Base-by-base conservation (phyloP, 2,329 filamentous ascomycete genomes). In the Amphichorda felina region DNA sequence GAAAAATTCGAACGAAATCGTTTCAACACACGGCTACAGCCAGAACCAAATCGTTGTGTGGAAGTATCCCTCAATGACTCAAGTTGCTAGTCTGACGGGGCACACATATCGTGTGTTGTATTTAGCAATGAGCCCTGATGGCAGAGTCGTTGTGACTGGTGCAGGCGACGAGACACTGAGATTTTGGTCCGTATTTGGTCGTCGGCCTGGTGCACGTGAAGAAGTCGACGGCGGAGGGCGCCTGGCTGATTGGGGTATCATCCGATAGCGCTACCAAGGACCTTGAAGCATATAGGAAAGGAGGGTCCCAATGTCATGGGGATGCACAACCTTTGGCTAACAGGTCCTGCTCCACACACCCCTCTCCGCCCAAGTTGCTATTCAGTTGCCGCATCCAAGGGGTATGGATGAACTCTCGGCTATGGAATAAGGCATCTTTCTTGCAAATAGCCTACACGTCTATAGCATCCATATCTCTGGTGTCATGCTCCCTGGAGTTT, bases 41-140 rank as follows among this genome's bases (percentile, higher is more conserved):
- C 91, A 98, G 54, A 95, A 98, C 55, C 91, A 96, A 57, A 95
- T 98, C 48, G 89, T 96, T 26, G 86, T 98, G 37, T 98, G 91
- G 91, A 98, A 98, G 53, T 98, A 98, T 53, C 91, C 91, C 2
- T 88, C 82, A 45, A 96, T 98, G 91, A 86, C 86, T 33, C 91
- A 96, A 55, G 87, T 98, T 8, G 89, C 86, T 28, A 94, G 85
- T 45, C 66, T 98, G 31, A 98, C 91, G 0, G 91, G 91, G 1
- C 91, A 98, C 56, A 98, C 91, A 2, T 96, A 93, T 59, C 82
- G 91, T 50, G 91, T 98, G 10, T 68, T 98, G 3, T 98, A 96
- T 55, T 69, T 98, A 35, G 88, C 88, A 22, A 96, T 96, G 87
- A 95, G 88, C 51, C 91, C 91, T 2, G 89, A 96, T 51, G 91